Conservation (phyloP, 352 stramenopile genomes). For the Globisporangium sylvaticum region DNA sequence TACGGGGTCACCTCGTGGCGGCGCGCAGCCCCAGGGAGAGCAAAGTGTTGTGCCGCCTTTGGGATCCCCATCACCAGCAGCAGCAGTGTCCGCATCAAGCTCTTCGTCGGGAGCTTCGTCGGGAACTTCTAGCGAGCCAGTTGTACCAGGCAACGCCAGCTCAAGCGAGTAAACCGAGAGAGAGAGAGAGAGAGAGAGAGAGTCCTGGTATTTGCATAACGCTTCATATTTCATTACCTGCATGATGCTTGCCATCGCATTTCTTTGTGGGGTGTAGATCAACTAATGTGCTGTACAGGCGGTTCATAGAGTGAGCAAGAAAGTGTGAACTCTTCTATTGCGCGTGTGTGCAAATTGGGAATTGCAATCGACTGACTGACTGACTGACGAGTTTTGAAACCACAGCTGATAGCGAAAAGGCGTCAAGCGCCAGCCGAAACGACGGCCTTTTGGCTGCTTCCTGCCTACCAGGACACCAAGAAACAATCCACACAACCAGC, state of each 20-base stretch:
- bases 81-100: neutral
- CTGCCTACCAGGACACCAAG: neutral
- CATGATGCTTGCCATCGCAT: neutral
- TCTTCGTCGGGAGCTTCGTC: neutral
- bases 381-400: neutral
- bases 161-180: neutral
- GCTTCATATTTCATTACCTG: neutral
- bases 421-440: neutral
- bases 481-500: neutral
- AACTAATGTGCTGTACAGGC: neutral
- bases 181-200: neutral
- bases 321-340: neutral
- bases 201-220: slow-evolving; percentile 2
- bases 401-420: neutral
- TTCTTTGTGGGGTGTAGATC: neutral
- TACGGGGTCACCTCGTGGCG: neutral
- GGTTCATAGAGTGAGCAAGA: neutral
- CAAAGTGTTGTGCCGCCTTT: neutral
- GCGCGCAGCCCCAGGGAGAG: neutral
- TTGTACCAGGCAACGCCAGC: neutral
- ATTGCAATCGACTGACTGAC: neutral
- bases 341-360: neutral
- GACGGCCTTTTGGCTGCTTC: neutral
- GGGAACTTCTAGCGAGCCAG: neutral
- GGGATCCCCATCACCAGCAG: neutral